Evolutionary conservation across 768 basidiomycete species (phyloP), one percentile per base, ranked within the genome.

Genomic region (Boletus sp.): DNA sequence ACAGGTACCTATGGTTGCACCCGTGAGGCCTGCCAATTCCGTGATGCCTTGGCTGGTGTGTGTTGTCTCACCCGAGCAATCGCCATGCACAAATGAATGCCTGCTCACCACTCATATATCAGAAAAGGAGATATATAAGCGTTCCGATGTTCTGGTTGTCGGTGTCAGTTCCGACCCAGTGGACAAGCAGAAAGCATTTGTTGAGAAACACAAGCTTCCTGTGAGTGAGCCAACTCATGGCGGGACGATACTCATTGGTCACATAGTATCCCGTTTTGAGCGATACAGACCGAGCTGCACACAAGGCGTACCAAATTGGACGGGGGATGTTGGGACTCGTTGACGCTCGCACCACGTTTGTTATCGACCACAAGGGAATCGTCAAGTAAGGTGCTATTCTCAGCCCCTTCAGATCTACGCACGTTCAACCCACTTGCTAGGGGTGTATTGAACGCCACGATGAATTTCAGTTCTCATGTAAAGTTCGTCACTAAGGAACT

Each of bases 21-120:
- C 17, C 84, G 79, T 63, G 84, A 93, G 69, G 90, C 87, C 2
- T 92, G 90, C 62, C 77, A 83, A 49, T 92, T 94, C 70, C 81
- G 91, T 25, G 88, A 93, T 73, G 89, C 89, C 4, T 71, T 89
- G 40, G 80, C 75, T 34, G 82, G 87, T 87, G 53, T 52, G 80
- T 66, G 4, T 29, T 23, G 5, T 51, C 43, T 45, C 47, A 19
- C 43, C 19, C 33, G 42, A 56, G 35, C 45, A 15, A 38, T 54
- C 39, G 5, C 3, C 9, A 17, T 13, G 11, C 17, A 21, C 25
- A 27, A 14, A 33, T 15, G n/a, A 35, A 51, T 47, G 11, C 35
- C 38, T 32, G 11, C 52, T 53, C 41, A 35, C 30, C 9, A 8
- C 27, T 11, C 9, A 3, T 34, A 34, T n/a, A 34, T 53, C 34